phyloP scores from a whole-genome alignment of 176 grass and related monocot species.

The Neostapfia colusana region DNA sequence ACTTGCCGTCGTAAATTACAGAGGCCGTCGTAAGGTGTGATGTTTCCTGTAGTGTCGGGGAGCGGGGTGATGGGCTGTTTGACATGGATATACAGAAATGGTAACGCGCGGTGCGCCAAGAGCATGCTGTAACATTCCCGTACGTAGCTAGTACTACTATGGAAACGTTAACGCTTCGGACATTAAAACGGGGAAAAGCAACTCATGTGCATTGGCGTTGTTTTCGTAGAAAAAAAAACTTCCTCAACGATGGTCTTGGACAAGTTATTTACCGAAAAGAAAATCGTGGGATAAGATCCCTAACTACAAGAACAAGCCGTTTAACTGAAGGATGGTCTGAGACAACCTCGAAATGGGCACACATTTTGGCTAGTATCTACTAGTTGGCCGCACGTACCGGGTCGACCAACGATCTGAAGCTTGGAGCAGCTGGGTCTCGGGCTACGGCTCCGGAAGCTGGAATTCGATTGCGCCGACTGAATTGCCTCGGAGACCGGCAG shows the following conservation, averaged over 20 bases:
- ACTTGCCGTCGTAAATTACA: too few species aligned
- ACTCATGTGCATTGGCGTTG: background rate
- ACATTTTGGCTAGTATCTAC: background rate
- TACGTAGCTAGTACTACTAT: too few species aligned
- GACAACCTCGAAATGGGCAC: constrained; percentile 1
- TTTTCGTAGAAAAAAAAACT: background rate
- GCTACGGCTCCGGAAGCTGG: constrained; percentile 44
- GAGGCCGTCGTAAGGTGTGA: too few species aligned
- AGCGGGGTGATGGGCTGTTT: too few species aligned
- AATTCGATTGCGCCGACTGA: constrained; percentile 20
- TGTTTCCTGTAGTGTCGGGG: too few species aligned
- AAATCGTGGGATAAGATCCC: background rate
- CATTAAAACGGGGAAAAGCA: background rate
- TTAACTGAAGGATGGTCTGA: constrained; percentile 14
- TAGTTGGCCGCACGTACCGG: constrained; percentile 31
- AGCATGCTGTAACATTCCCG: too few species aligned
- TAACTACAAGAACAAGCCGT: constrained; percentile 11
- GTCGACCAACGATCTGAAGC: constrained; percentile 42
- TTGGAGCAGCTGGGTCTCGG: constrained; percentile 32
- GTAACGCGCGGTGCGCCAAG: too few species aligned
- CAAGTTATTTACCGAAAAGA: too few species aligned
- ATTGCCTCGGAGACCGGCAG: background rate
- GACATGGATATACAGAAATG: too few species aligned
- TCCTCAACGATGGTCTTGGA: background rate
- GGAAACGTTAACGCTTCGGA: background rate